phyloP scores from a whole-genome alignment of 2,329 filamentous ascomycete genomes.

The Phaeosphaeria sp. region DNA sequence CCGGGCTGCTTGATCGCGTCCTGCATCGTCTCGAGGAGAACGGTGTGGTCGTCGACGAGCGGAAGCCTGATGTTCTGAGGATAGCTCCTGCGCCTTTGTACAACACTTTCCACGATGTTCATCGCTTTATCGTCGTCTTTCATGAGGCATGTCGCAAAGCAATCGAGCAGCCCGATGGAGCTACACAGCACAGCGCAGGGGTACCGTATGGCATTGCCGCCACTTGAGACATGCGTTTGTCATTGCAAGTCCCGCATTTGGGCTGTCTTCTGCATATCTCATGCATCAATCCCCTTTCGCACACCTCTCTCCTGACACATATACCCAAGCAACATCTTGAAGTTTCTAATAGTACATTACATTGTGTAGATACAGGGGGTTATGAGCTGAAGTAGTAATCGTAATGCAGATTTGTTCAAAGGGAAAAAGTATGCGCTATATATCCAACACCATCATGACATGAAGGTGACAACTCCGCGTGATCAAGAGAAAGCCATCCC shows the following conservation, averaged over 20 bases:
- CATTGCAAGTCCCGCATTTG: no score
- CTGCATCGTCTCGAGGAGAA: slow-evolving; percentile 68
- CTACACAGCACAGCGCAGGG: not conserved
- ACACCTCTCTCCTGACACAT: slow-evolving; percentile 8
- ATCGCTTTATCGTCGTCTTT: slow-evolving; percentile 56
- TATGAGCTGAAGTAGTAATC: not conserved
- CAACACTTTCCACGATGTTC: slow-evolving; percentile 77
- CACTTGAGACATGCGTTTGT: slow-evolving; percentile 6
- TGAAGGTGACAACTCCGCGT: not conserved
- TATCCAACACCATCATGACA: slow-evolving; percentile 6
- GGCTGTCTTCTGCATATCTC: no score
- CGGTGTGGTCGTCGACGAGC: slow-evolving; percentile 80
- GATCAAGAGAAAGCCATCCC: not conserved
- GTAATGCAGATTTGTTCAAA: slow-evolving; percentile 8
- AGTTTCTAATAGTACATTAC: not conserved
- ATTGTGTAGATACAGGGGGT: not conserved
- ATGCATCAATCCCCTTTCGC: not conserved
- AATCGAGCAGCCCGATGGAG: slow-evolving; percentile 8
- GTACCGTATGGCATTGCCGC: slow-evolving; percentile 18
- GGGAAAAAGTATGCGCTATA: slow-evolving; percentile 4
- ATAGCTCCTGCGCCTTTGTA: slow-evolving; percentile 86
- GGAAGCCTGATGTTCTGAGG: slow-evolving; percentile 83
- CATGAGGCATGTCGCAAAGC: slow-evolving; percentile 55
- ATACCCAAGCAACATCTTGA: slow-evolving; percentile 15
- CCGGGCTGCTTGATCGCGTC: slow-evolving; percentile 74